Conservation (phyloP, 371 early-diverging fungal species). For the Mucor circinelloides region DNA sequence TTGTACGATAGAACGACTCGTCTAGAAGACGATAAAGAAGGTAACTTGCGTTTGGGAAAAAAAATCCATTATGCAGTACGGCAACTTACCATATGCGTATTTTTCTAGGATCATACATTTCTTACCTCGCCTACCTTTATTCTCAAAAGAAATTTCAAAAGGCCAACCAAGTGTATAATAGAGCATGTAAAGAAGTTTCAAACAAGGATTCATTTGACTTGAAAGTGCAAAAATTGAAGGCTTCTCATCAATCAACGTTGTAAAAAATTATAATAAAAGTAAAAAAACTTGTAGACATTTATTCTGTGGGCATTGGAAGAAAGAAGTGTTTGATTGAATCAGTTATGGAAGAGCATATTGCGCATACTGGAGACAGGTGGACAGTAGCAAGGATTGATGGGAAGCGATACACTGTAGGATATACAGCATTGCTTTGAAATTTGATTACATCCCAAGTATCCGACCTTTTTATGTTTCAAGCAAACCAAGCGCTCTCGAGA, state of each 20-base stretch:
- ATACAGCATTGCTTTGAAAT: too few relatives aligned
- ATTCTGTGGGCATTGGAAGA: too few relatives aligned
- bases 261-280: not conserved
- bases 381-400: too few relatives aligned
- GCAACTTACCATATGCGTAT: not conserved
- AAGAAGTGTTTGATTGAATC: too few relatives aligned
- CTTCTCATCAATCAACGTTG: not conserved
- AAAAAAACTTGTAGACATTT: not conserved
- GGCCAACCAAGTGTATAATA: constrained; percentile 62
- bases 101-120: constrained; percentile 58
- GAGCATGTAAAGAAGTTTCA: constrained; percentile 61
- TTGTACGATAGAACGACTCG: constrained; percentile 66
- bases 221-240: constrained; percentile 20
- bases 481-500: too few relatives aligned
- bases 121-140: constrained; percentile 63
- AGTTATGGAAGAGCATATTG: too few relatives aligned
- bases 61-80: not conserved
- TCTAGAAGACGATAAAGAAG: constrained; percentile 52
- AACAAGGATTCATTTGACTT: constrained; percentile 59
- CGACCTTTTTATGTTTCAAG: too few relatives aligned
- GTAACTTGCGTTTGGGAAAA: constrained; percentile 25
- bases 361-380: too few relatives aligned
- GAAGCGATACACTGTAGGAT: too few relatives aligned
- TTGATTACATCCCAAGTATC: too few relatives aligned
- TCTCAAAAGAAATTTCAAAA: constrained; percentile 49